These are phyloP conservation scores for Penicillium silybi DNA, from an alignment of 495 filamentous ascomycete genomes.

Conservation along the genomic window DNA sequence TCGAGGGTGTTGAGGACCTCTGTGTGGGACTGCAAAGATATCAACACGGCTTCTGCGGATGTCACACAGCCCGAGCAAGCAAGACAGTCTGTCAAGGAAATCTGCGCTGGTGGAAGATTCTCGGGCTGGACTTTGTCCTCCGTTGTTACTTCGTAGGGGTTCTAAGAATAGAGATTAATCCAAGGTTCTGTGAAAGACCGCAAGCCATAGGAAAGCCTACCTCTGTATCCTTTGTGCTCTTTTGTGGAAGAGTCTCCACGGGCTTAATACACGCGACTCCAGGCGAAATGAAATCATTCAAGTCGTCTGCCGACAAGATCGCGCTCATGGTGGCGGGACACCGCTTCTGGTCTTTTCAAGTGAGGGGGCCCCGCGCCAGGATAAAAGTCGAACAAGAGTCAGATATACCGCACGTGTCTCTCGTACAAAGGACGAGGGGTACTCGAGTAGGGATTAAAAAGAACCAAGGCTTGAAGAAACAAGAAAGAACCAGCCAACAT, in stretches of 20 bases:
- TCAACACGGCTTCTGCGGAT: conserved; percentile 90
- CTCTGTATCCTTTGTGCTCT: conserved; percentile 31
- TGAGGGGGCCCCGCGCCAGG: neutral
- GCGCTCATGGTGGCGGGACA: conserved; percentile 69
- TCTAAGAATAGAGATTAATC: conserved; percentile 42
- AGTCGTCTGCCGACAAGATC: conserved; percentile 90
- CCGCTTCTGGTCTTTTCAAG: conserved; percentile 8
- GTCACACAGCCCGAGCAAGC: conserved; percentile 98
- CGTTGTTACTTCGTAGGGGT: conserved; percentile 81
- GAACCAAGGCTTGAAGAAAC: neutral
- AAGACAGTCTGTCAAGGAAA: conserved; percentile 94
- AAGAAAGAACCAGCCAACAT: conserved; percentile 13
- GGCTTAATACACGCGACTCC: conserved; percentile 98
- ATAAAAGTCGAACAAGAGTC: neutral
- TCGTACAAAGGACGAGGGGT: neutral
- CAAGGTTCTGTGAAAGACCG: neutral
- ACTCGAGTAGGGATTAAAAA: neutral
- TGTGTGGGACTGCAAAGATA: conserved; percentile 84
- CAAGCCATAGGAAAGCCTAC: conserved; percentile 20
- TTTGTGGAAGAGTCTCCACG: conserved; percentile 77
- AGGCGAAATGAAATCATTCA: conserved; percentile 98
- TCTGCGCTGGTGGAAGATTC: conserved; percentile 67
- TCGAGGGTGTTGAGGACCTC: conserved; percentile 86
- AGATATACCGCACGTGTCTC: neutral
- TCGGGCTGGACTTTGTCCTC: conserved; percentile 70